Base-by-base conservation (phyloP, 164 flowering plant genomes). In the Buxus sempervirens region DNA sequence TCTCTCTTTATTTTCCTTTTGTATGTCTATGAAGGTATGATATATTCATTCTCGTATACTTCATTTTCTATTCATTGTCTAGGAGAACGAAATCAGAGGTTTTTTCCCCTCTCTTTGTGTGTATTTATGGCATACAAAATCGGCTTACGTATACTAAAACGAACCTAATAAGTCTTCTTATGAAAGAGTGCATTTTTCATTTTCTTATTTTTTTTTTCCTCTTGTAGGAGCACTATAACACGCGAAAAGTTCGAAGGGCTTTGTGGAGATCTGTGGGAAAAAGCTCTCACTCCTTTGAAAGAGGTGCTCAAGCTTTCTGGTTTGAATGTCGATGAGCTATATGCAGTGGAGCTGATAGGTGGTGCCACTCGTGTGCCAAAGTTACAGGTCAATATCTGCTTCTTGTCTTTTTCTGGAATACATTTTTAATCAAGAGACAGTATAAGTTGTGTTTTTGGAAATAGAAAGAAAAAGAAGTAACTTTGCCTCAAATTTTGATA, bases 281-380 rank as follows among this genome's bases (percentile, higher is more conserved):
- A 80, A 79, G 78, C 98, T 62, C 89, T 96, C 62, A n/a, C 72
- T 58, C 97, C 99, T 65, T 14, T 90, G 28, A 87, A 88, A 77
- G 96, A 91, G 76, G 81, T 93, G 67, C 80, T 96, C 45, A 74
- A 81, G 65, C 75, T 84, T 76, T 90, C 97, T 53, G 96, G 86
- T 55, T 59, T 93, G 67, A 85, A 83, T 70, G 60, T 78, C 59
- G 88, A 82, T 59, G 97, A 93, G 26, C 73, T 96, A 58, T 84
- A 87, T 83, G 97, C 97, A 41, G 89, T 96, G 60, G 99, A 96
- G 79, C 68, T 96, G 72, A 93, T 96, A 67, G 99, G 99, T 66
- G 98, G 99, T 63, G 97, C 93, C 62, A 93, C 99, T 22, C 86
- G 98, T 21, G 96, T 96, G 58, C 99, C 99, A 58, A 96, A 91